These are phyloP conservation scores for Westerdykella aurantiaca DNA, from an alignment of 2,329 filamentous ascomycete genomes.

Conservation along the genomic window DNA sequence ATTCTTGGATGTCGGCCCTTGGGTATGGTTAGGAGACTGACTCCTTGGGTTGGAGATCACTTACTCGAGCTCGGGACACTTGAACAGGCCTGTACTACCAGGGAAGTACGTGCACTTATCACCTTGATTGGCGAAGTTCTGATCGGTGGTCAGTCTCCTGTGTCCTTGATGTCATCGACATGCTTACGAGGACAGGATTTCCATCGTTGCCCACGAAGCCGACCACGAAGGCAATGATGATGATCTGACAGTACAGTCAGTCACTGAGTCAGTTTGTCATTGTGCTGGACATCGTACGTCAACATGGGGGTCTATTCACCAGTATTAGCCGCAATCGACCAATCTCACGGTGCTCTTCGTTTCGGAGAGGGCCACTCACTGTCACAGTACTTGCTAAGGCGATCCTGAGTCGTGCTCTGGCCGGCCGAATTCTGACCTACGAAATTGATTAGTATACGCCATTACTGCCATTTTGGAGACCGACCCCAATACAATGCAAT, in stretches of 20 bases:
- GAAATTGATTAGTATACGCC: conserved; percentile 6
- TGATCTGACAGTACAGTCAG: conserved; percentile 36
- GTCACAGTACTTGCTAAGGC: conserved; percentile 53
- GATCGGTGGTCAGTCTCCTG: too few species aligned
- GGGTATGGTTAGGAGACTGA: too few species aligned
- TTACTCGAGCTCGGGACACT: conserved; percentile 60
- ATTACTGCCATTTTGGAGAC: conserved; percentile 3
- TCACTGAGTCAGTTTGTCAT: too few species aligned
- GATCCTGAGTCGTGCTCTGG: conserved; percentile 40
- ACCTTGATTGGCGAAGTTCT: conserved; percentile 59
- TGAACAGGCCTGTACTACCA: conserved; percentile 49
- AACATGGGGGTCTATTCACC: too few species aligned
- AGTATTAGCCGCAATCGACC: conserved; percentile 30
- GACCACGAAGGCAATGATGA: conserved; percentile 59
- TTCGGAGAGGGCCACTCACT: conserved; percentile 20
- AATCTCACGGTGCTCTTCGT: background rate
- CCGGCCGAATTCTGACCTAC: conserved; percentile 2
- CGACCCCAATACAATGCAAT: conserved; percentile 62
- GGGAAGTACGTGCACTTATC: conserved; percentile 54
- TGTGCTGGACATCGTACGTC: too few species aligned
- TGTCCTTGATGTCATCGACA: too few species aligned
- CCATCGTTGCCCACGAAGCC: conserved; percentile 48
- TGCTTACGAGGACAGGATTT: conserved; percentile 39
- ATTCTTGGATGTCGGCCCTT: conserved; percentile 47
- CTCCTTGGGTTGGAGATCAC: conserved; percentile 11